Conservation (phyloP, 305 asterid genomes). For the Fraxinus dipetala region DNA sequence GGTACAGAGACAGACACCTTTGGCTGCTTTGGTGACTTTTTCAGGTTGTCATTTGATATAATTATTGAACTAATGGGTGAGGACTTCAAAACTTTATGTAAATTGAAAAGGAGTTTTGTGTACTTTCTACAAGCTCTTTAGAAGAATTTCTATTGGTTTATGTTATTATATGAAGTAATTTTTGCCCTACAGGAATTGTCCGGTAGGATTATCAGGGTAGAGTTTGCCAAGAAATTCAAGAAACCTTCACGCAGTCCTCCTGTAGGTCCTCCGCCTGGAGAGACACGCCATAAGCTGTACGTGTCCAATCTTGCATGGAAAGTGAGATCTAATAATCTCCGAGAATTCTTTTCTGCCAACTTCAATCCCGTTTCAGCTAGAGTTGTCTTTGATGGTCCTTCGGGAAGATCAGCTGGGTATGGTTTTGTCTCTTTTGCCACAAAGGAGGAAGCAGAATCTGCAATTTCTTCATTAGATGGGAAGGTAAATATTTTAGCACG, state of each 20-base stretch:
- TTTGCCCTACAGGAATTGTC: constrained; percentile 53
- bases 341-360: constrained; percentile 58
- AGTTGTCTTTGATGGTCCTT: constrained; percentile 67
- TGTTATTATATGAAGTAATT: constrained; percentile 3
- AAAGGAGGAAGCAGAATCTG: constrained; percentile 82
- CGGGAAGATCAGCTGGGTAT: constrained; percentile 80
- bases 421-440: constrained; percentile 81
- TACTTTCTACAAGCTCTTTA: constrained; percentile 13
- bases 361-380: constrained; percentile 63
- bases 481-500: constrained; percentile 41
- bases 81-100: background rate
- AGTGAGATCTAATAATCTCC: constrained; percentile 71
- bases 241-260: constrained; percentile 42
- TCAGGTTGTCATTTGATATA: background rate
- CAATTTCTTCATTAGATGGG: constrained; percentile 61
- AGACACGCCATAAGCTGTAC: constrained; percentile 57
- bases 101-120: background rate
- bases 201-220: constrained; percentile 72
- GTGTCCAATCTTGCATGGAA: constrained; percentile 90
- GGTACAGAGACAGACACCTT: background rate
- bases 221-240: constrained; percentile 66
- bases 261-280: constrained; percentile 32
- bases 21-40: background rate
- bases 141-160: constrained; percentile 9
- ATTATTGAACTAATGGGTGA: background rate